phyloP scores from a whole-genome alignment of 2,329 filamentous ascomycete species.

The Trichophyton equinum region DNA sequence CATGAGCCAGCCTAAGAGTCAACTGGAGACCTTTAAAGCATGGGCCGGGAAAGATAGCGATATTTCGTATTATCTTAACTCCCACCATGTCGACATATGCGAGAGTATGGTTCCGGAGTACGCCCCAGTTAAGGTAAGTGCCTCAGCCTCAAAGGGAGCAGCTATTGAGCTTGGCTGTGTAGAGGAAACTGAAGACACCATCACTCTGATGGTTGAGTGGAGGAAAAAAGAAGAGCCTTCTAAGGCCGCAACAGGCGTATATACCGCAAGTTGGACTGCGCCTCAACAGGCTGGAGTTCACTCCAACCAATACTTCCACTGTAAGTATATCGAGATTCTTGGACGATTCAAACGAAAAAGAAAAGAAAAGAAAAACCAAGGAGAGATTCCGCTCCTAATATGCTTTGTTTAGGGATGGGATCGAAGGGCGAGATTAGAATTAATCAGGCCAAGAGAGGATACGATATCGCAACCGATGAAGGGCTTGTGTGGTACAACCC shows the following conservation, averaged over 20 bases:
- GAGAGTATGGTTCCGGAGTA: constrained; percentile 84
- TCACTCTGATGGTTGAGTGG: constrained; percentile 84
- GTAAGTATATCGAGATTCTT: constrained; percentile 19
- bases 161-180: constrained; percentile 68
- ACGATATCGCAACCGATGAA: constrained; percentile 80
- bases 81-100: constrained; percentile 83
- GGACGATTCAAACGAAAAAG: not conserved
- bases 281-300: constrained; percentile 90
- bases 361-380: not conserved
- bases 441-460: constrained; percentile 87
- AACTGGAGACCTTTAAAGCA: constrained; percentile 86
- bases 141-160: constrained; percentile 68
- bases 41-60: constrained; percentile 89
- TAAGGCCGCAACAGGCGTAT: constrained; percentile 73
- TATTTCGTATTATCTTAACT: constrained; percentile 94
- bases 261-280: constrained; percentile 90
- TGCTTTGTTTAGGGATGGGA: constrained; percentile 49
- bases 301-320: constrained; percentile 95
- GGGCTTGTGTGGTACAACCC: constrained; percentile 79
- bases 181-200: constrained; percentile 78
- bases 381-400: not conserved
- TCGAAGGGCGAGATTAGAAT: constrained; percentile 72
- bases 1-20: constrained; percentile 86
- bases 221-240: constrained; percentile 54
- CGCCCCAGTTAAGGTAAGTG: constrained; percentile 62